Conservation (phyloP, 352 stramenopile genomes). For the Pythium plurisporium region DNA sequence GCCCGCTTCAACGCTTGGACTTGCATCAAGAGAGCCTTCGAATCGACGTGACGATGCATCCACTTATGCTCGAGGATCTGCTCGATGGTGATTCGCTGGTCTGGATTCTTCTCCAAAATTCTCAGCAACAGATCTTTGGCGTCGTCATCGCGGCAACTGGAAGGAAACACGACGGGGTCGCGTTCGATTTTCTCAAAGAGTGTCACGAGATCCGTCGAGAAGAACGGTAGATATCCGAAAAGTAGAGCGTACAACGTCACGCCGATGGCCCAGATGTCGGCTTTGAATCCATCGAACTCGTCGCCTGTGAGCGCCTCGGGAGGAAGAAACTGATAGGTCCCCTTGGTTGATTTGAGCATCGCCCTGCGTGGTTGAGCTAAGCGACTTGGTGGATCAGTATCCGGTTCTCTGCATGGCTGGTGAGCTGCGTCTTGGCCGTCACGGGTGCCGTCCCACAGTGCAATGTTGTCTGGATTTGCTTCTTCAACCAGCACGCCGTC, state of each 20-base stretch:
- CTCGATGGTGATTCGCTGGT: conserved; percentile 58
- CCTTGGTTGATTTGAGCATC: conserved; percentile 68
- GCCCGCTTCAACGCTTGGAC: conserved; percentile 38
- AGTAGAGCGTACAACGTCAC: conserved; percentile 90
- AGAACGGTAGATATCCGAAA: conserved; percentile 86
- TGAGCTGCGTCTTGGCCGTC: neutral
- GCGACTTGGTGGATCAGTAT: too few relatives aligned
- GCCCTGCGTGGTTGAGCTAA: conserved; percentile 19
- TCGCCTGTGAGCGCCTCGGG: conserved; percentile 62
- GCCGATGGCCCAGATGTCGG: conserved; percentile 90
- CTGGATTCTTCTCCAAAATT: conserved; percentile 77
- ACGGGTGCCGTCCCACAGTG: conserved; percentile 39
- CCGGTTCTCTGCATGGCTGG: too few relatives aligned
- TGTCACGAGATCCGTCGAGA: conserved; percentile 74
- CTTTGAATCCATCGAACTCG: conserved; percentile 76
- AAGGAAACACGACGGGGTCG: conserved; percentile 46
- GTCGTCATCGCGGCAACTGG: conserved; percentile 40
- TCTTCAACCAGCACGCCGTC: conserved; percentile 47
- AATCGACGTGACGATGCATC: conserved; percentile 57
- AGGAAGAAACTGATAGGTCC: conserved; percentile 72
- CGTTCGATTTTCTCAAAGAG: conserved; percentile 90
- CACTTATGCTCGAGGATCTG: conserved; percentile 69
- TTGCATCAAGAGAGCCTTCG: conserved; percentile 42
- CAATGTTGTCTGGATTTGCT: conserved; percentile 41
- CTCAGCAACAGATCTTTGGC: conserved; percentile 58